Percentiles rank a stretch among this genome's conserved stretches.
Conservation (phyloP, 768 basidiomycete species). For the Coprinopsis cinerea region DNA sequence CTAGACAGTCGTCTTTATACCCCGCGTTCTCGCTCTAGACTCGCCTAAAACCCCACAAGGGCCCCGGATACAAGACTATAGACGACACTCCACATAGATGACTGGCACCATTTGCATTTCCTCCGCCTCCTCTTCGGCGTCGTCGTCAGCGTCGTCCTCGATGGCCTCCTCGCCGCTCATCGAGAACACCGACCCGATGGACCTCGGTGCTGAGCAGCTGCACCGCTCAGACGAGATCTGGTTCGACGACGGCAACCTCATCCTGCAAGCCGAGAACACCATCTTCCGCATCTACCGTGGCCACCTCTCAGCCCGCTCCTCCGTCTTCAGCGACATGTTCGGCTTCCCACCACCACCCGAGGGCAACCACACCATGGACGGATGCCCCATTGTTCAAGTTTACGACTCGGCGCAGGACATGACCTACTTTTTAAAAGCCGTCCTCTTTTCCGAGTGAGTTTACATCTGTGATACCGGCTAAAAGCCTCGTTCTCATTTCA, state of each 20-base stretch:
- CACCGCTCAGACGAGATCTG: conserved; percentile 25
- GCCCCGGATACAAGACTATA: too few species aligned
- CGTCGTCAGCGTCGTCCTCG: not conserved
- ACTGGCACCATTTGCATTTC: too few species aligned
- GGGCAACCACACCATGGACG: conserved; percentile 21
- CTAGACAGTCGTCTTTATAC: too few species aligned
- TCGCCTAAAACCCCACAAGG: too few species aligned
- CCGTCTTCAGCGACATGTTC: conserved; percentile 35
- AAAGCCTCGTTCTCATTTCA: too few species aligned
- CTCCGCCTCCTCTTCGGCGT: too few species aligned
- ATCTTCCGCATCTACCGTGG: conserved; percentile 32
- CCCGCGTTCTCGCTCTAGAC: too few species aligned
- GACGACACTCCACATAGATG: too few species aligned
- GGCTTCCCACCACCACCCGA: conserved; percentile 28
- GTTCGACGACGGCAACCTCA: conserved; percentile 37
- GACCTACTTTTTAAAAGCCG: conserved; percentile 27
- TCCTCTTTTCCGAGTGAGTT: conserved; percentile 30
- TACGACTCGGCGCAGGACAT: conserved; percentile 30
- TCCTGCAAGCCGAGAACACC: conserved; percentile 28
- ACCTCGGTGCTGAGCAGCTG: not conserved
- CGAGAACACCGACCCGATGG: not conserved
- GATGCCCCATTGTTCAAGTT: conserved; percentile 28
- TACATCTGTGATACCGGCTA: too few species aligned
- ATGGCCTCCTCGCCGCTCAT: not conserved
- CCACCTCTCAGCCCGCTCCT: conserved; percentile 26